Conservation (phyloP, 331 rosid genomes). For the Malus hybrid region DNA sequence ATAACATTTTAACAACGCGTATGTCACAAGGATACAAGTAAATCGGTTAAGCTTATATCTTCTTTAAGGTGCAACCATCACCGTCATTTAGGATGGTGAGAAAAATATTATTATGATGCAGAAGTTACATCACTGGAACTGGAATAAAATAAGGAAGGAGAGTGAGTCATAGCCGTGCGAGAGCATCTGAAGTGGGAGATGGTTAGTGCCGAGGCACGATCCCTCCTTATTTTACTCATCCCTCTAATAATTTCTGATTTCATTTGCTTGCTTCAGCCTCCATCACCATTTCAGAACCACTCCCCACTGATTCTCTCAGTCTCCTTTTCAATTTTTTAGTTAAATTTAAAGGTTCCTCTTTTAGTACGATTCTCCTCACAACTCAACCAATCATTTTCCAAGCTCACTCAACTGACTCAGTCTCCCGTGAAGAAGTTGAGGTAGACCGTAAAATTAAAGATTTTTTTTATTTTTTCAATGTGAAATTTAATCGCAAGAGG, state of each 20-base stretch:
- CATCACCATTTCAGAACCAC: constrained; percentile 4
- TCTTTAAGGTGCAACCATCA: no score
- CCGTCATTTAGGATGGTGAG: no score
- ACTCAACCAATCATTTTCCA: background rate
- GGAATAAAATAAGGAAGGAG: background rate
- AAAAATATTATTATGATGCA: no score
- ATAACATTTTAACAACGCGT: no score
- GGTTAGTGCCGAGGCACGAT: background rate
- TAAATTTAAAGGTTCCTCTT: background rate
- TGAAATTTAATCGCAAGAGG: no score
- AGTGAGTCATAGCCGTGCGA: background rate
- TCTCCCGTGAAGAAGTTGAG: background rate
- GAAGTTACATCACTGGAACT: background rate
- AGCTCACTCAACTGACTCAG: background rate
- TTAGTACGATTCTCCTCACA: background rate
- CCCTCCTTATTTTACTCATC: background rate
- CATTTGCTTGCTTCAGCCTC: background rate
- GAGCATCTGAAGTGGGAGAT: background rate
- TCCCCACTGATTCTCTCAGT: background rate
- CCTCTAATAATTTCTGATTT: constrained; percentile 1
- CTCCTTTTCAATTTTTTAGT: background rate
- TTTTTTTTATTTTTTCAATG: no score
- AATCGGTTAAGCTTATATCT: no score
- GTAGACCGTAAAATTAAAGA: no score
- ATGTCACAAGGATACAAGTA: no score